phyloP scores from a whole-genome alignment of 257 asterid species.

The Nicotiana paniculata region DNA sequence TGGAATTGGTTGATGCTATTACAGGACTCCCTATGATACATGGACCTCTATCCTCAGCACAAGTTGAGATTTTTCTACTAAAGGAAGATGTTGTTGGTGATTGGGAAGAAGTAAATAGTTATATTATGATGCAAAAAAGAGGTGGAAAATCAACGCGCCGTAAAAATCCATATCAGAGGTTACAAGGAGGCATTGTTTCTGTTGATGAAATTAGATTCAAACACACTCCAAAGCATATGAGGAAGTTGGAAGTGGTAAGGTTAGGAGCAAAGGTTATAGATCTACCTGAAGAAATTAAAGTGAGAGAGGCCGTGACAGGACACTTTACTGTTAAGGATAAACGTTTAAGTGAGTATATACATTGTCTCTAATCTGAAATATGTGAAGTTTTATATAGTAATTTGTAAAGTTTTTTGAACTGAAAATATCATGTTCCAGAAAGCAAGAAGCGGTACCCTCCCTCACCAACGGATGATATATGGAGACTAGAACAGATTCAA shows the following conservation, averaged over 20 bases:
- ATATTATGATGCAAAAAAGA: not conserved
- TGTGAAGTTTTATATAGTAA: too few species aligned
- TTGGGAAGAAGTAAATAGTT: not conserved
- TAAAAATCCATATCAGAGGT: not conserved
- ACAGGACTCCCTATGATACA: not conserved
- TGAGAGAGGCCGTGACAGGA: slow-evolving; percentile 1
- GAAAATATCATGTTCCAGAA: not conserved
- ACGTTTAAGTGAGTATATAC: slow-evolving; percentile 3
- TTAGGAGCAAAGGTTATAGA: slow-evolving; percentile 10
- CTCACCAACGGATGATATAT: slow-evolving; percentile 17
- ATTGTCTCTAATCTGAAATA: not conserved
- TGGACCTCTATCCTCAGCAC: not conserved
- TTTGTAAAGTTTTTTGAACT: not conserved
- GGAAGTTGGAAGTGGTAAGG: not conserved
- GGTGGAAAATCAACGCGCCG: not conserved
- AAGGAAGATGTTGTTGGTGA: not conserved
- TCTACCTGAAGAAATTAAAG: not conserved
- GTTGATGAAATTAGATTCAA: not conserved
- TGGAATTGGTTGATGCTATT: slow-evolving; percentile 3
- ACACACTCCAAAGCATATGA: not conserved
- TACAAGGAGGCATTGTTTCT: slow-evolving; percentile 1
- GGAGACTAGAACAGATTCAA: slow-evolving; percentile 16
- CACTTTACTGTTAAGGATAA: slow-evolving; percentile 3
- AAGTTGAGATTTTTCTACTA: not conserved
- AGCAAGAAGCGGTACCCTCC: slow-evolving; percentile 21